Percentiles rank a stretch among this genome's conserved stretches.
phyloP scores from a whole-genome alignment of 768 basidiomycete genomes.

The Trichaptum fuscoviolaceum region DNA sequence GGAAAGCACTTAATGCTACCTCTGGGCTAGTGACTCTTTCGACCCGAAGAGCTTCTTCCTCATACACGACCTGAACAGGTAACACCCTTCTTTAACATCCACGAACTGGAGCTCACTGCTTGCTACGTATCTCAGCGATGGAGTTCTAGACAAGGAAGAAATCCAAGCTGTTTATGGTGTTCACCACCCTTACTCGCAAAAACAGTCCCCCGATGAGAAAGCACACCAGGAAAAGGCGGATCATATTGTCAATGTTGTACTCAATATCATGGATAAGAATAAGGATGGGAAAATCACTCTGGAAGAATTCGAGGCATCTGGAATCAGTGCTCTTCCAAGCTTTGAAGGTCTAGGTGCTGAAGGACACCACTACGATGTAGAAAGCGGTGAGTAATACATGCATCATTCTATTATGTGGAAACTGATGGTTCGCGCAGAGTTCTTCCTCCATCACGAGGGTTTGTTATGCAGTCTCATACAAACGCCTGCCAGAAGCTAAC shows the following conservation, averaged over 20 bases:
- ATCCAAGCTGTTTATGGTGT: constrained; percentile 96
- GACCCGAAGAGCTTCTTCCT: constrained; percentile 89
- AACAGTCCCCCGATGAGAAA: constrained; percentile 76
- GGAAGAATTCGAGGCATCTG: constrained; percentile 68
- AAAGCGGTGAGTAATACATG: constrained; percentile 61
- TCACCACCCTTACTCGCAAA: constrained; percentile 84
- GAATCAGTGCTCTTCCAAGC: constrained; percentile 72
- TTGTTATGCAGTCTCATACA: constrained; percentile 13
- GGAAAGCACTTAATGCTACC: background rate
- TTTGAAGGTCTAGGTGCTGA: constrained; percentile 83
- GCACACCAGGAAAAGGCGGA: constrained; percentile 82
- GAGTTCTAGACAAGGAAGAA: constrained; percentile 78
- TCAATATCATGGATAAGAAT: constrained; percentile 68
- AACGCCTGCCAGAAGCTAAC: constrained; percentile 6
- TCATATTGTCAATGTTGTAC: constrained; percentile 64
- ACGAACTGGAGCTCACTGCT: no score
- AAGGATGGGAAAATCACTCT: constrained; percentile 63
- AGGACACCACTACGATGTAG: constrained; percentile 90
- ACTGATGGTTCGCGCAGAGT: constrained; percentile 46
- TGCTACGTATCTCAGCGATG: constrained; percentile 46
- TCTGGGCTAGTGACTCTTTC: constrained; percentile 61
- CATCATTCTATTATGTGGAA: background rate
- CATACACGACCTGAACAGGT: constrained; percentile 89
- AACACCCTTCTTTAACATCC: constrained; percentile 17
- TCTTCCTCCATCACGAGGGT: constrained; percentile 98